phyloP scores from a whole-genome alignment of 106 monocot species.

The Hemerocallis citrina region DNA sequence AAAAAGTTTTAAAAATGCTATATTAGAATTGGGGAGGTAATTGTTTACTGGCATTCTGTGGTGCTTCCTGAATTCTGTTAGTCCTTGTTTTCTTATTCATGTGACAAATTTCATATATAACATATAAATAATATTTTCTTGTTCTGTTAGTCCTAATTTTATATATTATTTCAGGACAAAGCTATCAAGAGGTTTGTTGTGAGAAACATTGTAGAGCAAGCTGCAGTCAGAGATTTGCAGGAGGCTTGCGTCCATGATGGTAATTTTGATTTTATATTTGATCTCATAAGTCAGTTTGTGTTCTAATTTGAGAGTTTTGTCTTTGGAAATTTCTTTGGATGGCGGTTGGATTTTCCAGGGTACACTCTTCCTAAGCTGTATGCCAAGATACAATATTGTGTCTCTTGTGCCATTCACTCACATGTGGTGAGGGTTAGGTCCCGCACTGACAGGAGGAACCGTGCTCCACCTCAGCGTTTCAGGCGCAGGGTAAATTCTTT shows the following conservation, averaged over 20 bases:
- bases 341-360: slow-evolving; percentile 2
- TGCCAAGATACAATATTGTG: slow-evolving; percentile 52
- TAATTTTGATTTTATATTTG: background rate
- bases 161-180: slow-evolving; percentile 22
- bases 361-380: slow-evolving; percentile 61
- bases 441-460: slow-evolving; percentile 37
- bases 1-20: too few species aligned
- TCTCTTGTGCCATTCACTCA: slow-evolving; percentile 61
- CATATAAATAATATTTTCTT: too few species aligned
- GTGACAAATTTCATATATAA: too few species aligned
- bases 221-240: slow-evolving; percentile 39
- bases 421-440: slow-evolving; percentile 58
- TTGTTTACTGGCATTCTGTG: too few species aligned
- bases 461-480: slow-evolving; percentile 56
- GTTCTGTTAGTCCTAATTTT: too few species aligned
- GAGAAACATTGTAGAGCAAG: slow-evolving; percentile 44
- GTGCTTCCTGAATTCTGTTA: too few species aligned
- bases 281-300: too few species aligned
- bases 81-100: too few species aligned
- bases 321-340: background rate
- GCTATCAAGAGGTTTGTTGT: slow-evolving; percentile 40
- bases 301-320: background rate
- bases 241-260: slow-evolving; percentile 35
- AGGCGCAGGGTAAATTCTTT: slow-evolving; percentile 34
- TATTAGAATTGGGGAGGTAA: too few species aligned